Conservation (phyloP, 495 filamentous ascomycete species). For the Melanomma pulvis-pyrius region DNA sequence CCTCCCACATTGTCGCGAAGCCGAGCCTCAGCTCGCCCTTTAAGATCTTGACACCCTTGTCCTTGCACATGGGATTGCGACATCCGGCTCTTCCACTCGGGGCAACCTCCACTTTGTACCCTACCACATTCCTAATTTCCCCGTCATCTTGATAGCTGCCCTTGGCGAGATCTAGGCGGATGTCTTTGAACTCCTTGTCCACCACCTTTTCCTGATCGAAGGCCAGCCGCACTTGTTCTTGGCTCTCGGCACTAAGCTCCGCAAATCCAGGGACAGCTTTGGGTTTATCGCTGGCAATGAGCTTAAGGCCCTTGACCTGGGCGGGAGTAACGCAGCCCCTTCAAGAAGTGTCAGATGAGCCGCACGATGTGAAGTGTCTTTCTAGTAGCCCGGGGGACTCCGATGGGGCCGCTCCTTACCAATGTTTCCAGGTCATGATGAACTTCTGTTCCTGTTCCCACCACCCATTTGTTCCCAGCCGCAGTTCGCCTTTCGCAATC, state of each 20-base stretch:
- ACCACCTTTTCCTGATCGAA: constrained; percentile 10
- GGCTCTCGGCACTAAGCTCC: constrained; percentile 11
- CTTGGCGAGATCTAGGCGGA: constrained; percentile 20
- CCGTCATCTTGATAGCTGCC: background rate
- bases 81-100: background rate
- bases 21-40: constrained; percentile 27
- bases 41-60: constrained; percentile 22
- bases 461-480: constrained; percentile 5
- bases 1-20: constrained; percentile 10
- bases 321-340: constrained; percentile 12
- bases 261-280: constrained; percentile 4
- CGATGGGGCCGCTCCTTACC: too few relatives aligned
- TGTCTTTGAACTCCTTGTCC: constrained; percentile 15
- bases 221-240: constrained; percentile 15
- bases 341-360: too few relatives aligned
- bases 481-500: constrained; percentile 25
- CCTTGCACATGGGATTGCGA: constrained; percentile 4
- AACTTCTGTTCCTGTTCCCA: background rate
- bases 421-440: constrained; percentile 15
- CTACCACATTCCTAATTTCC: constrained; percentile 11
- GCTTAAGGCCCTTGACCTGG: constrained; percentile 9
- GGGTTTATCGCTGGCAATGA: constrained; percentile 2
- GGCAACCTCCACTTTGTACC: constrained; percentile 8
- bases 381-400: too few relatives aligned
- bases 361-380: too few relatives aligned